Evolutionary conservation across 495 filamentous ascomycete species (phyloP).

Genomic region (Trichoderma asperelloides): DNA sequence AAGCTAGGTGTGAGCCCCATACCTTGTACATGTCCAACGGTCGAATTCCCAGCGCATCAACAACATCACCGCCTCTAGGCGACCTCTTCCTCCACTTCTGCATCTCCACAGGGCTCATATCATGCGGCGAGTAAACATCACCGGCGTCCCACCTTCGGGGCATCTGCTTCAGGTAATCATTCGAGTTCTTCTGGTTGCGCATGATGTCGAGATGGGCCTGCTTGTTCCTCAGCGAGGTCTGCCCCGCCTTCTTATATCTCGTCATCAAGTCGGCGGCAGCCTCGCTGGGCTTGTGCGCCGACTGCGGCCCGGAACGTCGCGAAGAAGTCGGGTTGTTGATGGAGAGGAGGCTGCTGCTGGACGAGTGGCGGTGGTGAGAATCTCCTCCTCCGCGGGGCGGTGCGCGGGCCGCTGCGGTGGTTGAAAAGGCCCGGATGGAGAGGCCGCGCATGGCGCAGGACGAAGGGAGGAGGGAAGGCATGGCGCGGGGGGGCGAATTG

Average conservation of each 20-base stretch:
- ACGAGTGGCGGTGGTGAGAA: background rate
- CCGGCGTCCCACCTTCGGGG: constrained; percentile 57
- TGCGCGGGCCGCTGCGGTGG: background rate
- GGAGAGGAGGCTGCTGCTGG: constrained; percentile 8
- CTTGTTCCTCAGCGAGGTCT: background rate
- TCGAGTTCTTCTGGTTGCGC: constrained; percentile 15
- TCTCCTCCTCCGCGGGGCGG: background rate
- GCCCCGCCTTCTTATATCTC: background rate
- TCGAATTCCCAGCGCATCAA: constrained; percentile 73
- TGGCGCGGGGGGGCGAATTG: background rate
- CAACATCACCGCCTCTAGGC: constrained; percentile 52
- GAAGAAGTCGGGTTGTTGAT: background rate
- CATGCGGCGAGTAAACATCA: constrained; percentile 85
- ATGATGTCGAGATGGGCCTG: constrained; percentile 13
- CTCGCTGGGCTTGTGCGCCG: background rate
- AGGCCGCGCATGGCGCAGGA: background rate
- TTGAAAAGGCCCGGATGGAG: constrained; percentile 10
- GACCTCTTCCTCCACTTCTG: constrained; percentile 43
- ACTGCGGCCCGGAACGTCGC: constrained; percentile 10
- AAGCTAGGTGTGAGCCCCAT: constrained; percentile 16
- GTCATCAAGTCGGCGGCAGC: constrained; percentile 5
- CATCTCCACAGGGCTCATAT: constrained; percentile 68
- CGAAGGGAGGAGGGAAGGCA: background rate
- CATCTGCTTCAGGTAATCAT: constrained; percentile 33
- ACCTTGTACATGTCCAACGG: constrained; percentile 83